Evolutionary conservation across 73 alveolate genomes (phyloP), one percentile per base, ranked within the genome.

Genomic region (Paramecium caudatum): DNA sequence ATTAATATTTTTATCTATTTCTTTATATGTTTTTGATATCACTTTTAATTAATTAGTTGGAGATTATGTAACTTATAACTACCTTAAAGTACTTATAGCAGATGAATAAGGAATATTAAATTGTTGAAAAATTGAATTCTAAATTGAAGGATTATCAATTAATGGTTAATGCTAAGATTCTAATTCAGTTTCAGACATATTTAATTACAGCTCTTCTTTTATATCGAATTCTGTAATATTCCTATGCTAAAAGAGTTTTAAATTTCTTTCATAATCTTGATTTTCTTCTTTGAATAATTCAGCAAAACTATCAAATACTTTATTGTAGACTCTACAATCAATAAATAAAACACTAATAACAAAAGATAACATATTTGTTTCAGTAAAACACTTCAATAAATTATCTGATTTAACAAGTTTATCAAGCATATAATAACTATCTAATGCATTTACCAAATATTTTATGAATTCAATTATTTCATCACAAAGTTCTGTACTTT

Each of bases 401-500:
- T 55, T 2, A 55, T 19, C 12, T 55, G 3, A 55, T 19, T 55
- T 21, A 1, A 55, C 43, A 21, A 55, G 30, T 8, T 55, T 19
- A 21, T 55, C 80, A 23, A 55, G 23, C 43, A 21, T 55, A 23
- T 55, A 55, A 21, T 55, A 55, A 55, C 80, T 55, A 5, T 55
- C 80, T 19, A 55, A 27, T 12, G 46, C 21, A 50, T 50, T 50
- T 0, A 50, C 78, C 21, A 50, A 50, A 39, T 25, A 50, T 50
- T 50, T 12, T 8, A 55, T 37, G n/a, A 55, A 55, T 23, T 16
- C 46, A 19, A 55, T 55, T 12, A 55, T 55, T 55, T 55, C 80
- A 55, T 55, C 80, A 55, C 80, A 55, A 55, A 55, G 80, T 55
- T 55, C 80, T 9, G 80, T 55, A 10, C 80, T 55, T 15, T 55